phyloP scores from a whole-genome alignment of 2,329 filamentous ascomycete genomes.

The Diaporthe vaccinii region DNA sequence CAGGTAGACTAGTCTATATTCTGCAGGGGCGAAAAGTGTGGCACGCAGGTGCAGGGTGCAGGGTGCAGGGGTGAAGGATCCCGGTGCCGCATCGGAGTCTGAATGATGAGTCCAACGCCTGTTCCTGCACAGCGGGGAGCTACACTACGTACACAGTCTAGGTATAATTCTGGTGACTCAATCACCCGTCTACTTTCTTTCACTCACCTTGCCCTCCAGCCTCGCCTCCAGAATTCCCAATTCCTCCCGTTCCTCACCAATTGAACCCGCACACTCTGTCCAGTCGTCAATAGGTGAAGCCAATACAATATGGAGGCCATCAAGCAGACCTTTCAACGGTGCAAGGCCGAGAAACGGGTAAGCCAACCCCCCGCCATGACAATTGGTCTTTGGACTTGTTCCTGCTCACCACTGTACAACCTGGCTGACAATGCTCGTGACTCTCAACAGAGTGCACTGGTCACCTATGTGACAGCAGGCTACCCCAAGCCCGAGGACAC shows the following conservation, averaged over 20 bases:
- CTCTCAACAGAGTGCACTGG: slow-evolving; percentile 78
- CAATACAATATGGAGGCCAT: slow-evolving; percentile 65
- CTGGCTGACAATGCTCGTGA: slow-evolving; percentile 33
- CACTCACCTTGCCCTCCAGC: neutral
- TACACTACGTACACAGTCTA: neutral
- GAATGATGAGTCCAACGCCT: neutral
- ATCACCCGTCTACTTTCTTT: neutral
- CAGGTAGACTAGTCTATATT: too few species aligned
- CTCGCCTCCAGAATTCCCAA: neutral
- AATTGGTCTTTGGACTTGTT: neutral
- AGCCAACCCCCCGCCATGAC: slow-evolving; percentile 46
- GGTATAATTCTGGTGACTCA: slow-evolving; percentile 41
- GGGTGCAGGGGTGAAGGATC: neutral
- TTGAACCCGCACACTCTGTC: slow-evolving; percentile 7
- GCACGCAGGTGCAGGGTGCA: neutral
- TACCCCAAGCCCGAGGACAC: slow-evolving; percentile 88
- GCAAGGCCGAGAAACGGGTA: slow-evolving; percentile 72
- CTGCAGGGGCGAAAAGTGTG: neutral
- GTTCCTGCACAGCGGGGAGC: neutral
- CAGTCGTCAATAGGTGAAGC: slow-evolving; percentile 33
- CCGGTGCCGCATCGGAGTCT: slow-evolving; percentile 16
- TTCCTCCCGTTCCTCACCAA: neutral
- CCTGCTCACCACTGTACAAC: neutral
- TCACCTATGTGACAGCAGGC: slow-evolving; percentile 96
- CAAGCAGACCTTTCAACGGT: slow-evolving; percentile 70